Evolutionary conservation across 1,284 basidiomycete species (phyloP), one percentile per base, ranked within the genome.

Genomic region (Trametes polyzona): DNA sequence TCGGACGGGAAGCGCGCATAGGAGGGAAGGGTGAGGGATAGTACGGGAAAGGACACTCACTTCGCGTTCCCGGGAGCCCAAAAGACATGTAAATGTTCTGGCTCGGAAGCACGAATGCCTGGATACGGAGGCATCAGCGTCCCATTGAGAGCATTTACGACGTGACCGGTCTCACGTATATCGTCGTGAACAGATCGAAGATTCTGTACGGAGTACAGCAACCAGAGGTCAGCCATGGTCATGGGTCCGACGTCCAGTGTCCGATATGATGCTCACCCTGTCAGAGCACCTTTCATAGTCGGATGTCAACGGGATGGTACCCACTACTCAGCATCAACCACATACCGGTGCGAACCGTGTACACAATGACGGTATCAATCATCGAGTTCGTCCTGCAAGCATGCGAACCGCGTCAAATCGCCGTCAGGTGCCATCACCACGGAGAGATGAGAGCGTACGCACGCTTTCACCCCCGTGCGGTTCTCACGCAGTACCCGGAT

Each of bases 401-500:
- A 16, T 21, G 24, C 8, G n/a, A n/a, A n/a, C n/a, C n/a, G n/a
- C n/a, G n/a, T n/a, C 33, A 2, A 32, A 16, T 4, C 33, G 14
- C 33, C n/a, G 4, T 39, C 5, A 39, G 37, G 5, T 19, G 11
- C n/a, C 0, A 21, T 39, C 4, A n/a, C n/a, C n/a, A n/a, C n/a
- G n/a, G 37, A 21, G 10, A 11, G 9, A 5, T 3, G n/a, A 7
- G 17, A 19, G 3, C 19, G 0, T 3, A 21, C 43, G 29, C 11
- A 55, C 54, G 41, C 33, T 29, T 32, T 55, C 4, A 55, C 10
- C 9, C 54, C 54, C 4, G 47, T 55, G 7, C 54, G 54, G 16
- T 19, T 48, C 8, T 23, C 32, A 3, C 21, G 47, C 10, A 55
- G n/a, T 1, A 47, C 26, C 16, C 21, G 8, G 7, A 55, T 49